Base-by-base conservation (phyloP, 495 filamentous ascomycete species). In the Xylaria bambusicola region DNA sequence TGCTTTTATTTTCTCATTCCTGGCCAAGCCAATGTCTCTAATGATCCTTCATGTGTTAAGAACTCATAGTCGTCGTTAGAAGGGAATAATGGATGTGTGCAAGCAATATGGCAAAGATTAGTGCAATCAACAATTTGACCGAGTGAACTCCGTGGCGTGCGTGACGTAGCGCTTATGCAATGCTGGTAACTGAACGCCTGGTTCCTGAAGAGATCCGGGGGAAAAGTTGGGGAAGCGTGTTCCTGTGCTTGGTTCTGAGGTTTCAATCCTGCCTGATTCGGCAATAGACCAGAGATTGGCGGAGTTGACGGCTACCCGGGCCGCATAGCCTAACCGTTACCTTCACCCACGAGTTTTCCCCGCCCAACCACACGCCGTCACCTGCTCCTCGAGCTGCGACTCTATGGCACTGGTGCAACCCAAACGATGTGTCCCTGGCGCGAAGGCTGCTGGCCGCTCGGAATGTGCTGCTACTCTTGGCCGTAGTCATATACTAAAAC, bases 301-400 rank as follows among this genome's bases (percentile, higher is more conserved):
- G 45, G 62, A 68, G 58, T 64, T 61, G 51, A 38, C 68, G 68
- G 68, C 53, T 53, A 53, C 51, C 12, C 68, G 68, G 68, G 45
- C 68, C 68, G 68, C 24, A 18, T 46, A 60, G 52, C 68, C 68
- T 66, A 63, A 49, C 56, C 42, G 56, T 62, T 65, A 58, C 31
- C 63, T 42, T 61, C 68, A 68, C 61, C 65, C 68, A 64, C 60
- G 63, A 61, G 60, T 15, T 46, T 64, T 66, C 60, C 63, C 68
- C 68, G 58, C 65, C 65, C 68, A 68, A 71, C 61, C 68, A 71
- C 42, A 55, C 58, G 58, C 35, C 51, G 42, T 56, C 33, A 56
- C 44, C 58, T 55, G 35, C 50, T 48, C 13, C 24, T 46, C 17
- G 41, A 42, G 42, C 41, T 53, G 18, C 50, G 8, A 26, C 33